These are phyloP conservation scores for Colletotrichum tabaci DNA, from an alignment of 2,329 filamentous ascomycete species.

Conservation along the genomic window DNA sequence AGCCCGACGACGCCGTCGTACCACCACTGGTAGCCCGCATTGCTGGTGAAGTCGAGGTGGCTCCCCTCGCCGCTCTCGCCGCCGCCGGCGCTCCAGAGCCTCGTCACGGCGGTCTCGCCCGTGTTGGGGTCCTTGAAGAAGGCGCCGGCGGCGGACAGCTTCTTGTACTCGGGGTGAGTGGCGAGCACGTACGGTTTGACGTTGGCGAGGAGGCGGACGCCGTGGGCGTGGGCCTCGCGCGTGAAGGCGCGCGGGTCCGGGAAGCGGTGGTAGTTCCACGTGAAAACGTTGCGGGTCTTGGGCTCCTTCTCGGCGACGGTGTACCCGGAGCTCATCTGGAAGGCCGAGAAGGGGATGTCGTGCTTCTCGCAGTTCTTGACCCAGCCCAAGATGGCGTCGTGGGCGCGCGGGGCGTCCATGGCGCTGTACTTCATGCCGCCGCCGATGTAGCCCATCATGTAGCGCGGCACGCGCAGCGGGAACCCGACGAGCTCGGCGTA, in stretches of 20 bases:
- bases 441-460: constrained; percentile 81
- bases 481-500: constrained; percentile 80
- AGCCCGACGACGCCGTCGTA: constrained; percentile 76
- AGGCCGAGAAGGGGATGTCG: constrained; percentile 79
- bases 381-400: constrained; percentile 73
- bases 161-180: constrained; percentile 77
- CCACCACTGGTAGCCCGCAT: constrained; percentile 79
- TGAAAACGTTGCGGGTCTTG: constrained; percentile 79
- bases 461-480: constrained; percentile 77
- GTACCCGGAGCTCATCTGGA: constrained; percentile 82
- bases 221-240: constrained; percentile 72
- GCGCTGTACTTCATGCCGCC: constrained; percentile 72
- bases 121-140: constrained; percentile 75
- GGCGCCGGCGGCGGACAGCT: constrained; percentile 70
- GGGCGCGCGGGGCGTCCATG: constrained; percentile 66
- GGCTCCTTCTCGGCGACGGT: constrained; percentile 77
- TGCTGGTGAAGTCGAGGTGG: constrained; percentile 81
- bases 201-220: constrained; percentile 79
- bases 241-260: constrained; percentile 77
- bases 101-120: constrained; percentile 67
- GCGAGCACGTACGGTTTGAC: constrained; percentile 80
- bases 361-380: constrained; percentile 73
- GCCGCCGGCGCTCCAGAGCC: constrained; percentile 81
- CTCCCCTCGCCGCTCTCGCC: constrained; percentile 79
- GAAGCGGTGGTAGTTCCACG: constrained; percentile 80